Base-by-base conservation (phyloP, 2,329 filamentous ascomycete genomes). In the Incumbomyces lentus region DNA sequence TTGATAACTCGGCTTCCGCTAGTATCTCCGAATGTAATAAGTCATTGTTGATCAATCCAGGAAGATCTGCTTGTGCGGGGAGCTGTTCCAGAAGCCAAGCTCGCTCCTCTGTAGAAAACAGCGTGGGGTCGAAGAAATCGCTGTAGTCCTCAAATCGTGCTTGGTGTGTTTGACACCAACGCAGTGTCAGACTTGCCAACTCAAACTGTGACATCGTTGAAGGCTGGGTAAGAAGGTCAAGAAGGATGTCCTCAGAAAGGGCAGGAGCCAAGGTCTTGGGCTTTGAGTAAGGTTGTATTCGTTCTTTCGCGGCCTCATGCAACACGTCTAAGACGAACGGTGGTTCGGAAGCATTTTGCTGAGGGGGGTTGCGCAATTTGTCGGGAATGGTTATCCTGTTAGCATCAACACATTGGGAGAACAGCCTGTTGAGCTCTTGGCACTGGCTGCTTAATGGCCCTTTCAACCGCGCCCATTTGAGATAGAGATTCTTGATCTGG, bases 341-440 rank as follows among this genome's bases (percentile, higher is more conserved):
- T 11, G 53, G 22, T 5, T 26, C 8, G 22, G 22, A 46, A 3
- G 51, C 19, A 11, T 49, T 26, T 10, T 55, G 52, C 16, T 53
- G 45, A 1, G 63, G 63, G 13, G 60, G 54, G 22, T 60, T 55
- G 39, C 63, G 55, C 0, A 68, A 58, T 19, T 59, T 56, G 16
- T 53, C 47, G 1, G 66, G 65, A 26, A 68, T 52, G 40, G 55
- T 61, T 44, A 69, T 65, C 7, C 58, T 55, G 44, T 68, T 68
- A 0, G 65, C 67, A 48, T 69, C 67, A 6, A 69, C 66, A 43
- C 65, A 67, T 44, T 60, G 60, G 3, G 66, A 68, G 47, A 68
- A 68, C 2, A 69, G 54, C 3, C 65, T 58, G 48, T 69, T 69
- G 26, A 68, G 55, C 45, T 69, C 61, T 49, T 68, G 64, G 47